A percentile compares a stretch with the other conserved stretches of the same genome.
Evolutionary conservation across 148 eudicot genomes (phyloP).

Genomic region (Amaranthus cruentus): DNA sequence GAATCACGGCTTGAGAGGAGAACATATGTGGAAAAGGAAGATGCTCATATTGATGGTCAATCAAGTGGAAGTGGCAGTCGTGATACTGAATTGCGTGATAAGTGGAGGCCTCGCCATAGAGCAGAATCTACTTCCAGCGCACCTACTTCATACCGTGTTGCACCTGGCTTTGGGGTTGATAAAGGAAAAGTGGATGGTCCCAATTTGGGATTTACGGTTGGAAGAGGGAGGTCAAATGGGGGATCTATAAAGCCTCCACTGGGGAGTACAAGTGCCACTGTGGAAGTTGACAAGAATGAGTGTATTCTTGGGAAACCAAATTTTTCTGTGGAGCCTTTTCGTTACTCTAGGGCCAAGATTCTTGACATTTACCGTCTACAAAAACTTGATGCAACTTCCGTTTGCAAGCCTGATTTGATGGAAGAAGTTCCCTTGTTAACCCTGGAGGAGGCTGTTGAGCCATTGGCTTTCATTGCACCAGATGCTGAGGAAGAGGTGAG

Average conservation of each 20-base stretch:
- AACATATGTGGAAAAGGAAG: conserved; percentile 71
- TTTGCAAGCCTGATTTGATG: conserved; percentile 39
- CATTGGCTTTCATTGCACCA: conserved; percentile 79
- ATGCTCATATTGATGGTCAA: conserved; percentile 49
- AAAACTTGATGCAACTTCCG: conserved; percentile 43
- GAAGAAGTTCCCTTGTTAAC: conserved; percentile 63
- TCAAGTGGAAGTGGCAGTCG: conserved; percentile 45
- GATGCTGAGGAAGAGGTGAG: conserved; percentile 78
- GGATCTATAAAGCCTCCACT: conserved; percentile 39
- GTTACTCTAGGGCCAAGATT: conserved; percentile 84
- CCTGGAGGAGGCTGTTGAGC: conserved; percentile 47
- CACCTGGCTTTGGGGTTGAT: conserved; percentile 91
- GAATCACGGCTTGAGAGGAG: conserved; percentile 66
- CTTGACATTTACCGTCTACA: conserved; percentile 83
- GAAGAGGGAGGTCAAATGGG: conserved; percentile 73
- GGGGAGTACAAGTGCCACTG: conserved; percentile 44
- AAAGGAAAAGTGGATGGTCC: conserved; percentile 67
- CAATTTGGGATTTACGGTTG: conserved; percentile 64
- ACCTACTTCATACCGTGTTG: conserved; percentile 66
- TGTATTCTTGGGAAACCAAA: conserved; percentile 55
- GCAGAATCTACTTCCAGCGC: conserved; percentile 64
- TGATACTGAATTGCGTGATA: conserved; percentile 81
- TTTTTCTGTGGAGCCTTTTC: conserved; percentile 36
- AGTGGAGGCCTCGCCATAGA: conserved; percentile 99
- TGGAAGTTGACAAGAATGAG: conserved; percentile 37